Evolutionary conservation across 1,284 basidiomycete species (phyloP).

Genomic region (Tremellales sp.): DNA sequence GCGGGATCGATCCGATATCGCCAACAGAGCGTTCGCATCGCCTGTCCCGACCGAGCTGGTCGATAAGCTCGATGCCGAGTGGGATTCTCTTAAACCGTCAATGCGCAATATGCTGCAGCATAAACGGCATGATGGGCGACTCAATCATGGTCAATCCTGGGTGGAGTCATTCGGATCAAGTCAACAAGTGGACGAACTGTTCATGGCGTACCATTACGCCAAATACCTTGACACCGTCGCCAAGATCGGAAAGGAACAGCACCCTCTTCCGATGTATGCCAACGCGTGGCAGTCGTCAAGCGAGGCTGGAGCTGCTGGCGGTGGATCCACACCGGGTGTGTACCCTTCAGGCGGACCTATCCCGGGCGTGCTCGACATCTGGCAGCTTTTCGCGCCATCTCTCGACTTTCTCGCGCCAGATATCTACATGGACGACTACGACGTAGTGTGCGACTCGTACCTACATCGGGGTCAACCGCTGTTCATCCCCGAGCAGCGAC

Average conservation of each 20-base stretch:
- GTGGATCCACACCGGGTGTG: slow-evolving; percentile 8
- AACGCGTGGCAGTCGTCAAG: slow-evolving; percentile 9
- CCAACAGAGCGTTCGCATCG: slow-evolving; percentile 1
- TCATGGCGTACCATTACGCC: slow-evolving; percentile 20
- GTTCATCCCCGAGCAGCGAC: slow-evolving; percentile 15
- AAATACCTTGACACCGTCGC: slow-evolving; percentile 10
- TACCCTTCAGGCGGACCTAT: slow-evolving; percentile 16
- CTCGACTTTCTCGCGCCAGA: slow-evolving; percentile 6
- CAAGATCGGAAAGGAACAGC: slow-evolving; percentile 5
- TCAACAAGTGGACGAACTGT: slow-evolving; percentile 11
- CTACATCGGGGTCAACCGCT: slow-evolving; percentile 8
- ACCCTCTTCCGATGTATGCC: slow-evolving; percentile 11
- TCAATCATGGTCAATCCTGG: background rate
- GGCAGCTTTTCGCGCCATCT: slow-evolving; percentile 2
- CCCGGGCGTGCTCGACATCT: slow-evolving; percentile 11
- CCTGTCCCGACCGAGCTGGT: slow-evolving; percentile 3
- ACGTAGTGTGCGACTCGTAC: slow-evolving; percentile 5
- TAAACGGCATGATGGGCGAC: background rate
- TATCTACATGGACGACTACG: slow-evolving; percentile 13
- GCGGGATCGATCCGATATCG: slow-evolving; percentile 6
- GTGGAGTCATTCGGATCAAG: slow-evolving; percentile 4
- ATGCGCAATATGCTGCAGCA: background rate
- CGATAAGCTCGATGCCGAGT: background rate
- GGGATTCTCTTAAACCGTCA: background rate
- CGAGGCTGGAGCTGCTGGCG: background rate